Base-by-base conservation (phyloP, 805 yeast species). In the Ogataea kodamae region DNA sequence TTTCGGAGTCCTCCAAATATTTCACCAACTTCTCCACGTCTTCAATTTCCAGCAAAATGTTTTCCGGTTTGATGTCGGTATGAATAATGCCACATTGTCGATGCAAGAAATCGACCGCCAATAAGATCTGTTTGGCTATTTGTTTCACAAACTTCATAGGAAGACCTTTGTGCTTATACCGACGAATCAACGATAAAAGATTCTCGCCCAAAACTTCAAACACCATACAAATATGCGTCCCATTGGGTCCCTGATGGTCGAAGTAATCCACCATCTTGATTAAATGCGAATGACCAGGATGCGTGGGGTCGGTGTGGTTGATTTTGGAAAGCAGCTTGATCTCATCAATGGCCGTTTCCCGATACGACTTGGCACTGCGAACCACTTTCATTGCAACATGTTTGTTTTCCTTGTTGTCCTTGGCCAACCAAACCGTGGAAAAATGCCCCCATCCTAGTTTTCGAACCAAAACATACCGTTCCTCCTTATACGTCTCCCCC, bases 371-470 rank as follows among this genome's bases (percentile, higher is more conserved):
- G 10, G 96, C 96, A 49, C 94, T 81, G 43, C 96, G 72, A 16
- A 92, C 97, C 48, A 92, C 81, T 58, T 92, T 92, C 72, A 92
- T 73, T 2, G 98, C 98, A 14, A 92, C 97, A 54, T 84, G 96
- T 29, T 73, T 64, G 40, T 73, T 68, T 35, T 68, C 64, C 42
- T 65, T 68, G 38, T 76, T 80, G 32, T 65, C 68, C 40, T 64
- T 71, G 4, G 96, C 97, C 18, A 85, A 66, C 97, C 96, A 89
- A 14, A 86, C 97, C 1, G 96, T 92, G 17, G 95, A 81, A 55
- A 92, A 92, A 61, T 92, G 97, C 21, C 99, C 99, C 99, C 99
- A 92, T 1, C 99, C 99, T 4, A 92, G 67, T 55, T 92, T 92
- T 41, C 97, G 74, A 18, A 85, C 89, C 30, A 92, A 61, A 2